Evolutionary conservation across 257 asterid species (phyloP).

Genomic region (Parsonsia alboflavescens): DNA sequence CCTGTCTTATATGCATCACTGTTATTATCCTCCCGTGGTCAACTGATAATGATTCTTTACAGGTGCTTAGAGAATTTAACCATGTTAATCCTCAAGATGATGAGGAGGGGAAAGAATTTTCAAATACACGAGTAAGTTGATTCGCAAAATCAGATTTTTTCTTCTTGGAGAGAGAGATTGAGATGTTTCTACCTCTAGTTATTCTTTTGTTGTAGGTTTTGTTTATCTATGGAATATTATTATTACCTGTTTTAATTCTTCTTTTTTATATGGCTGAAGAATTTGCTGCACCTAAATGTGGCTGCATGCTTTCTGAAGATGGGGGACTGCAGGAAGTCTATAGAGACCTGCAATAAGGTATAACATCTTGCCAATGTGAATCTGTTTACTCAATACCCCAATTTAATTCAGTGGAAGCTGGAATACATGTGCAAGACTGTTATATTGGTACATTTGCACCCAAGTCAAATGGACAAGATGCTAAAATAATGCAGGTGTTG

Average conservation of each 20-base stretch:
- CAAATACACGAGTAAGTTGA: conserved; percentile 70
- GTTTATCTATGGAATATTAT: not conserved
- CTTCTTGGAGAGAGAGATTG: not conserved
- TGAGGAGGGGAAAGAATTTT: conserved; percentile 92
- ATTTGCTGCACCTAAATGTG: conserved; percentile 83
- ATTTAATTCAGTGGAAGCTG: not conserved
- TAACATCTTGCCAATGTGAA: not conserved
- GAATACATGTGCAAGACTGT: not conserved
- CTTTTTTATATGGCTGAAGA: conserved; percentile 44
- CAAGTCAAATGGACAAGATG: not conserved
- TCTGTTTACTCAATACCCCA: not conserved
- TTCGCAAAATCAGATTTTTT: not conserved
- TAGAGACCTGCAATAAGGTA: conserved; percentile 94
- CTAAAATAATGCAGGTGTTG: conserved; percentile 51
- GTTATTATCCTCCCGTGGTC: not conserved
- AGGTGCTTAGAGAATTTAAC: conserved; percentile 96
- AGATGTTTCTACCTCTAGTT: not conserved
- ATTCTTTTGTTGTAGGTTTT: conserved; percentile 1
- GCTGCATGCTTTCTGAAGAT: conserved; percentile 94
- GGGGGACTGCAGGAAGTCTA: conserved; percentile 80
- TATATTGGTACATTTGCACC: not conserved
- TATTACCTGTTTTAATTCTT: conserved; percentile 14
- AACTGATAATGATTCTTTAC: conserved; percentile 18
- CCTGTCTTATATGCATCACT: not conserved
- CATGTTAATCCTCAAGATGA: conserved; percentile 98